Conservation (phyloP, 257 asterid genomes). For the Buddleja alternifolia region DNA sequence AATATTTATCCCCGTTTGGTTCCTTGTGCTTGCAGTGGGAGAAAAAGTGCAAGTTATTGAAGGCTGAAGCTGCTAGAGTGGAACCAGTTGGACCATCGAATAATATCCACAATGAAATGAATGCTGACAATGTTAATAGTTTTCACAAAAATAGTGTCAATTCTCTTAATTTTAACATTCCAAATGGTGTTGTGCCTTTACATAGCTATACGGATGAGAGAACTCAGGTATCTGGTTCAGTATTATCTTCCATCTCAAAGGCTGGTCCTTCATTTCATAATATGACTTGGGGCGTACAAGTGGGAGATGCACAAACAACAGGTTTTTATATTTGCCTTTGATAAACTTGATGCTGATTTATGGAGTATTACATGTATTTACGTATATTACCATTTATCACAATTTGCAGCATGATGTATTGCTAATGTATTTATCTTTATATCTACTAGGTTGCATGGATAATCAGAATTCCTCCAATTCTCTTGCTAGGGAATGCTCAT, state of each 20-base stretch:
- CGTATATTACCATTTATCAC: background rate
- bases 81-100: conserved; percentile 50
- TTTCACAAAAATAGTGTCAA: conserved; percentile 47
- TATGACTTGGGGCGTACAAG: conserved; percentile 37
- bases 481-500: background rate
- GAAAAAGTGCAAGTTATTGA: conserved; percentile 65
- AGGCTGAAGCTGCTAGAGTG: conserved; percentile 55
- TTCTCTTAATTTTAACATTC: conserved; percentile 43
- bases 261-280: conserved; percentile 37
- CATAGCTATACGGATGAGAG: conserved; percentile 80
- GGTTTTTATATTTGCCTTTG: conserved; percentile 37
- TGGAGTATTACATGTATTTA: background rate
- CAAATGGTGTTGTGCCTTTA: conserved; percentile 75
- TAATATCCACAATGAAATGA: conserved; percentile 85
- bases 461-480: conserved; percentile 35
- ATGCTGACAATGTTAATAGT: conserved; percentile 65
- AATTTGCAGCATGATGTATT: conserved; percentile 11
- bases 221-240: conserved; percentile 54
- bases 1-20: conserved; percentile 12
- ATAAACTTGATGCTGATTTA: no score
- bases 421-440: conserved; percentile 22
- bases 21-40: conserved; percentile 71
- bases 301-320: conserved; percentile 37
- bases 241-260: conserved; percentile 43
- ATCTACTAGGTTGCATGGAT: conserved; percentile 39